These are phyloP conservation scores for Tuctoria greenei DNA, from an alignment of 176 grass and related monocot genomes.

Conservation along the genomic window DNA sequence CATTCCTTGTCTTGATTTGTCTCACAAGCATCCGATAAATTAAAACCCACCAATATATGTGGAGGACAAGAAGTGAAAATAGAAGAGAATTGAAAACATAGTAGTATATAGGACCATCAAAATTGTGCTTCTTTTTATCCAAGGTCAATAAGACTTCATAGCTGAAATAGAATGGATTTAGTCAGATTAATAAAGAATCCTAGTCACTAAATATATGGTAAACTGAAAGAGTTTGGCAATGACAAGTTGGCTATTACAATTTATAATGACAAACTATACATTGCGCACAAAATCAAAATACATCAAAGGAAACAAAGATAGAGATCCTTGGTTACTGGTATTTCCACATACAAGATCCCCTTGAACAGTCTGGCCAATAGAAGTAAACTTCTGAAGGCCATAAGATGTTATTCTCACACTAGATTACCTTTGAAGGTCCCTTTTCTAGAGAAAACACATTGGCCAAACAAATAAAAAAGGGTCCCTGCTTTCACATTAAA, in stretches of 20 bases:
- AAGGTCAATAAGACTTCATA: slow-evolving; percentile 77
- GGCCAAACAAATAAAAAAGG: not conserved
- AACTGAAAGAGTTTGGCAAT: slow-evolving; percentile 7
- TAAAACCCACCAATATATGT: slow-evolving; percentile 87
- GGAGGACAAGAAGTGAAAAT: slow-evolving; percentile 69
- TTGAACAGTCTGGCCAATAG: not conserved
- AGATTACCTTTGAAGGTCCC: not conserved
- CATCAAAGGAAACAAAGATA: not conserved
- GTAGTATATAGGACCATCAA: slow-evolving; percentile 83
- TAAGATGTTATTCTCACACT: not conserved
- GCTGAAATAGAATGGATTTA: slow-evolving; percentile 45
- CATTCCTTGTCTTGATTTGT: slow-evolving; percentile 67
- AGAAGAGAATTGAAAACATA: slow-evolving; percentile 83
- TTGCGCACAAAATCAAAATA: not conserved
- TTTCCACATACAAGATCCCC: not conserved
- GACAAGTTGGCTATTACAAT: not conserved
- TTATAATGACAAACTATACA: slow-evolving; percentile 20
- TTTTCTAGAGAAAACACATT: not conserved
- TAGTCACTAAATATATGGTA: not conserved
- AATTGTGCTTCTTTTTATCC: slow-evolving; percentile 86
- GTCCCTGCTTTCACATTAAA: slow-evolving; percentile 1
- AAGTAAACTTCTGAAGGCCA: not conserved
- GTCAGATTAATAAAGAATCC: slow-evolving; percentile 5
- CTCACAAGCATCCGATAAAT: slow-evolving; percentile 82
- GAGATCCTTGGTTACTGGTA: not conserved